Evolutionary conservation across 192 early-diverging fungal genomes (phyloP).

Genomic region (Podila epigama): DNA sequence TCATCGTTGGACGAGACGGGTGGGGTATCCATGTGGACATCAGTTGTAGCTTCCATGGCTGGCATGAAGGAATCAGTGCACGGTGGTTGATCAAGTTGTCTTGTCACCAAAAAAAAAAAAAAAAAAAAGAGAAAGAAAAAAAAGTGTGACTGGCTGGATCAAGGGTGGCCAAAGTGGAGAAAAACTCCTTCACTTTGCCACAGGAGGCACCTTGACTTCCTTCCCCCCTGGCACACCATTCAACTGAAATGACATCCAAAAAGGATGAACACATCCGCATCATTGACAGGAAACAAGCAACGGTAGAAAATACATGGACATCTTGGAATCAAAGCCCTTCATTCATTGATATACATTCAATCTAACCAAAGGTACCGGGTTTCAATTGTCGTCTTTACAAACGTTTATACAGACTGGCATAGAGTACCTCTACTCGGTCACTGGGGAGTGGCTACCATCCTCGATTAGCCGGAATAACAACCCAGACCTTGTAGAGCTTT

Average conservation of each 20-base stretch:
- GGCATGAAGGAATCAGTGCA: too few species aligned
- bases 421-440: slow-evolving; percentile 30
- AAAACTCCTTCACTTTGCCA: too few species aligned
- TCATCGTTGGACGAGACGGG: slow-evolving; percentile 1
- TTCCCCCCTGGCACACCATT: background rate
- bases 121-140: too few species aligned
- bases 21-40: slow-evolving; percentile 33
- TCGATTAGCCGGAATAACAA: slow-evolving; percentile 20
- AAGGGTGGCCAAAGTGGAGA: too few species aligned
- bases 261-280: slow-evolving; percentile 7
- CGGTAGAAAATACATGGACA: background rate
- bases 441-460: slow-evolving; percentile 28
- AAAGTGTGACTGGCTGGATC: too few species aligned
- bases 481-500: slow-evolving; percentile 45
- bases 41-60: slow-evolving; percentile 4
- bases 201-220: background rate
- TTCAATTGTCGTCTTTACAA: background rate
- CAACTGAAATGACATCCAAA: slow-evolving; percentile 1
- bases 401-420: slow-evolving; percentile 9
- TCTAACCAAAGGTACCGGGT: background rate
- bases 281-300: slow-evolving; percentile 26
- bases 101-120: background rate
- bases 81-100: too few species aligned
- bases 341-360: too few species aligned
- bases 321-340: too few species aligned